phyloP scores from a whole-genome alignment of 306 rosid genomes.

The Castanea sativa region DNA sequence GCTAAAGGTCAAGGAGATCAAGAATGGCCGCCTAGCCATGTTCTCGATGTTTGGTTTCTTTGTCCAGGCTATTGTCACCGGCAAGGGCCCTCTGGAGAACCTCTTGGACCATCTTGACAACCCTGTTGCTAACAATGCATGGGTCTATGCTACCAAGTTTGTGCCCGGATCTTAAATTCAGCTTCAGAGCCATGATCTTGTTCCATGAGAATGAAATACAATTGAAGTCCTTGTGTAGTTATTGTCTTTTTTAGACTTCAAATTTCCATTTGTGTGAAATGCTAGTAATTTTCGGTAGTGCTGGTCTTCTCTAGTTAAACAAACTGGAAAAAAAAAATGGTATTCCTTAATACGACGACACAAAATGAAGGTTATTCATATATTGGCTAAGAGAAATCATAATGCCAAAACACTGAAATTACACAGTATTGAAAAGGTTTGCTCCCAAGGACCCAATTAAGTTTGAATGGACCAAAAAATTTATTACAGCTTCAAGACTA shows the following conservation, averaged over 20 bases:
- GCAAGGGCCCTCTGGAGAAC: constrained; percentile 88
- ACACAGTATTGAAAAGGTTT: background rate
- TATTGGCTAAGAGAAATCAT: background rate
- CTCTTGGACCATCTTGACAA: constrained; percentile 83
- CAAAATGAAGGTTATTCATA: background rate
- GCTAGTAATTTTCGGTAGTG: background rate
- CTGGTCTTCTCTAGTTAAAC: background rate
- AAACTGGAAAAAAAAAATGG: background rate
- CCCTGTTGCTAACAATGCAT: constrained; percentile 91
- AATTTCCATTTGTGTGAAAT: background rate
- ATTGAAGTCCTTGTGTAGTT: constrained; percentile 18
- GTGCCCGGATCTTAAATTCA: constrained; percentile 65
- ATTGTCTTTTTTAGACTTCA: background rate
- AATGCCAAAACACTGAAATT: background rate
- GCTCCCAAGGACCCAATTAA: too few species aligned
- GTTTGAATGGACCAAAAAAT: too few species aligned
- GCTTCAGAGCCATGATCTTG: background rate
- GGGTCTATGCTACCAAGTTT: constrained; percentile 96
- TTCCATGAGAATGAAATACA: constrained; percentile 14
- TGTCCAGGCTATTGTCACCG: constrained; percentile 95
- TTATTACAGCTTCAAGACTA: background rate
- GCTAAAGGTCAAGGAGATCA: constrained; percentile 89
- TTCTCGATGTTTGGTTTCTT: constrained; percentile 96
- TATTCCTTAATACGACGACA: background rate
- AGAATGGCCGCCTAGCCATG: constrained; percentile 89